Percentiles rank a stretch among this genome's conserved stretches.
Evolutionary conservation across 768 basidiomycete genomes (phyloP).

Genomic region (Tulasnella calospora): DNA sequence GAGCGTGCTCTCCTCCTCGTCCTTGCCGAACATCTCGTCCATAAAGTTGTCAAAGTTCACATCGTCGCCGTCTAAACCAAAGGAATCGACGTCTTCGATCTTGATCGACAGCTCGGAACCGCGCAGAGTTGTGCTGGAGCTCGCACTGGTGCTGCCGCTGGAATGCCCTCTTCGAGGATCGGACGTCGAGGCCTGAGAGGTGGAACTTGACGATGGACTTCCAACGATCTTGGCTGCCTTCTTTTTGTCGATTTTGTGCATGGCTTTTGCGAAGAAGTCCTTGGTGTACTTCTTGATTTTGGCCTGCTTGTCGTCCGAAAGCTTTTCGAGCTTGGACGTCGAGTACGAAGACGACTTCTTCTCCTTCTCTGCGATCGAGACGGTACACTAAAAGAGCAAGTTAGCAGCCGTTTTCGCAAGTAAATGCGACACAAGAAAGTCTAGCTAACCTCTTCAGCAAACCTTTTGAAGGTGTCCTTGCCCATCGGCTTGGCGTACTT

Average conservation of each 20-base stretch:
- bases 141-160: background rate
- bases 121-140: background rate
- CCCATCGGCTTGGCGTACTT: conserved; percentile 75
- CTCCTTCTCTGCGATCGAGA: conserved; percentile 88
- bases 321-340: conserved; percentile 63
- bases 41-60: conserved; percentile 13
- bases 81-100: conserved; percentile 1
- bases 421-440: background rate
- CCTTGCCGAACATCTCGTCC: conserved; percentile 22
- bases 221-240: background rate
- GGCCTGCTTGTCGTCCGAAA: conserved; percentile 77
- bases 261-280: conserved; percentile 66
- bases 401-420: background rate
- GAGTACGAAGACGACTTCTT: conserved; percentile 80
- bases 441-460: conserved; percentile 80
- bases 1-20: conserved; percentile 18
- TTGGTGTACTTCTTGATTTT: conserved; percentile 94
- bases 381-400: conserved; percentile 58
- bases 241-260: conserved; percentile 25
- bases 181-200: background rate
- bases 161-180: conserved; percentile 6
- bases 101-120: background rate
- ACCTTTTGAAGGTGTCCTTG: conserved; percentile 83
- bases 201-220: background rate
- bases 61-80: background rate